Base-by-base conservation (phyloP, 1,284 basidiomycete genomes). In the Cryptococcus depauperatus region DNA sequence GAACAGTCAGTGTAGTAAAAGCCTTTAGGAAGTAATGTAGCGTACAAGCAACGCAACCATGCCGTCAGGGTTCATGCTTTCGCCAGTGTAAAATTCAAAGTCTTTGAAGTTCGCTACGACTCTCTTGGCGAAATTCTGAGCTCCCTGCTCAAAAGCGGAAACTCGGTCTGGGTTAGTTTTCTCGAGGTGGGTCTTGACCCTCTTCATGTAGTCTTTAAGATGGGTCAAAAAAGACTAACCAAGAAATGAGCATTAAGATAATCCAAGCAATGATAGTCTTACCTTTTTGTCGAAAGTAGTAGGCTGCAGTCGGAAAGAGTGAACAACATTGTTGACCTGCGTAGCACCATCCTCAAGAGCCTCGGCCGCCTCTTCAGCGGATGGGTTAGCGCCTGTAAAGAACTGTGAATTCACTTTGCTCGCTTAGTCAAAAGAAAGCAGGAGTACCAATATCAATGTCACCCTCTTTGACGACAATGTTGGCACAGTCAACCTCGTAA, bases 121-220 rank as follows among this genome's bases (percentile, higher is more conserved):
- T 74, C 93, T 95, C 78, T 93, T 93, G 47, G 81, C 87, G 64
- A 78, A 86, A 9, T 71, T 73, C 47, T 73, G 63, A 23, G 93
- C 93, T 32, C 78, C 80, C 72, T 84, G 84, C 76, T 97, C 88
- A 69, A 99, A 98, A 0, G 71, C 78, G 6, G 75, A 72, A 35
- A 93, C 83, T 21, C 80, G 79, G 0, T 83, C 84, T 8, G 85
- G 82, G 43, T 82, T 75, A 5, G 51, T 70, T 61, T 78, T 64
- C 49, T 72, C 52, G 44, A 93, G 77, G 50, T 84, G 63, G 10
- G 58, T 51, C 76, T 87, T 85, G 73, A 88, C 72, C 9, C 76
- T 67, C 75, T 89, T 89, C 85, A 89, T 88, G 76, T 89, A 89
- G 43, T 66, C 88, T 79, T 96, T 98, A 66, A 98, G 80, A 73